Base-by-base conservation (phyloP, 768 basidiomycete species). In the Tylopilus vinaceipallidus region DNA sequence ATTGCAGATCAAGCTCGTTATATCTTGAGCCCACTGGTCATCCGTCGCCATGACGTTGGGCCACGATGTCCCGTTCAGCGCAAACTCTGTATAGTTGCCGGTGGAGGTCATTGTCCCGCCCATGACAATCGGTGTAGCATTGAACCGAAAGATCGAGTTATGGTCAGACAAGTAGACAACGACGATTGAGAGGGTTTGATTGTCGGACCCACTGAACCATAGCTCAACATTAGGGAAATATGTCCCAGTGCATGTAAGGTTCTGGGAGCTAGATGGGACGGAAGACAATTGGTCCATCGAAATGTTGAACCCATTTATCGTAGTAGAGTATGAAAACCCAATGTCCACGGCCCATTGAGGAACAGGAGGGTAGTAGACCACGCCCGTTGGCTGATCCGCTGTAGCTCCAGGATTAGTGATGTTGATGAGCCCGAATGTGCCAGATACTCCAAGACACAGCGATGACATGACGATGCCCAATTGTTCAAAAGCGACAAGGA, bases 21-120 rank as follows among this genome's bases (percentile, higher is more conserved):
- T 57, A 30, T 59, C 61, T 47, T 46, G 44, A 11, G 48, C 55
- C 58, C 61, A 63, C 10, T 40, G 54, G 10, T 23, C 39, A 34
- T 30, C 37, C 6, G 6, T 26, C 22, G 40, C 10, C 52, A 50
- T 56, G 24, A 49, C 40, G 17, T 54, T 55, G 16, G 46, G 43
- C 45, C 50, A 45, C 3, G 52, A 50, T n/a, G 54, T 56, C 17
- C 57, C 54, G n/a, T 62, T 49, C 17, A 22, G 40, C 13, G 47
- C 23, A 17, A 62, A 59, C 26, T 54, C 43, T 3, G 42, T 56
- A 20, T 42, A 38, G 23, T 36, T 50, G 19, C 34, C 43, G n/a
- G 36, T 39, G 27, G 61, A 47, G 0, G 26, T 43, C 4, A 62
- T 24, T 6, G 27, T 52, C 10, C 53, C 54, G 7, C 47, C 44